Percentiles rank a stretch among this genome's conserved stretches.
phyloP scores from a whole-genome alignment of 2,329 filamentous ascomycete genomes.

The Monilinia laxa region DNA sequence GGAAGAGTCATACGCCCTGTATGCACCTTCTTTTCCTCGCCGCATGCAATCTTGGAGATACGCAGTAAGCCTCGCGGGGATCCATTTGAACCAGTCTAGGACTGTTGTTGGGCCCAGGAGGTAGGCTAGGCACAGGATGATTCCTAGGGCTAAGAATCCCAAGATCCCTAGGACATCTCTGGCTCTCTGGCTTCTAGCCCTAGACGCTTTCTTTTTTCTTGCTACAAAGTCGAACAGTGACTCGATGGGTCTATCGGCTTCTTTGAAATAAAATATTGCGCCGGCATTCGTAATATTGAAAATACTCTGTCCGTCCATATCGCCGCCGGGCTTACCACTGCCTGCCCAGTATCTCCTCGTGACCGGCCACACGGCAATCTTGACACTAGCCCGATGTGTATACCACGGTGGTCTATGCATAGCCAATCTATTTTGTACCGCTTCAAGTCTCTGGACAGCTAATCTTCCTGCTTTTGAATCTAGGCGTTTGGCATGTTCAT shows the following conservation, averaged over 20 bases:
- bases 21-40: not conserved
- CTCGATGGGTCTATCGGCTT: not conserved
- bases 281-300: conserved; percentile 27
- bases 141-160: not conserved
- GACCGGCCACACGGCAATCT: conserved; percentile 32
- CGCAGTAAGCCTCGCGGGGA: not conserved
- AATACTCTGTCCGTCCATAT: conserved; percentile 24
- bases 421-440: not conserved
- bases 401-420: conserved; percentile 8
- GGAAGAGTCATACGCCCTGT: not conserved
- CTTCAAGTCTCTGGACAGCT: not conserved
- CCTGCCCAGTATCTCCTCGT: conserved; percentile 33
- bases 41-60: not conserved
- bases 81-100: too few relatives aligned
- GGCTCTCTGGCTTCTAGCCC: not conserved
- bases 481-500: not conserved
- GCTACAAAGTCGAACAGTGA: conserved; percentile 2
- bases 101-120: not conserved
- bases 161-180: not conserved
- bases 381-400: conserved; percentile 25
- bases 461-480: not conserved
- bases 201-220: conserved; percentile 13
- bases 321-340: conserved; percentile 23
- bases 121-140: not conserved
- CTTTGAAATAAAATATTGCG: conserved; percentile 30